Evolutionary conservation across 768 basidiomycete species (phyloP).

Genomic region (Steccherinum ochraceum): DNA sequence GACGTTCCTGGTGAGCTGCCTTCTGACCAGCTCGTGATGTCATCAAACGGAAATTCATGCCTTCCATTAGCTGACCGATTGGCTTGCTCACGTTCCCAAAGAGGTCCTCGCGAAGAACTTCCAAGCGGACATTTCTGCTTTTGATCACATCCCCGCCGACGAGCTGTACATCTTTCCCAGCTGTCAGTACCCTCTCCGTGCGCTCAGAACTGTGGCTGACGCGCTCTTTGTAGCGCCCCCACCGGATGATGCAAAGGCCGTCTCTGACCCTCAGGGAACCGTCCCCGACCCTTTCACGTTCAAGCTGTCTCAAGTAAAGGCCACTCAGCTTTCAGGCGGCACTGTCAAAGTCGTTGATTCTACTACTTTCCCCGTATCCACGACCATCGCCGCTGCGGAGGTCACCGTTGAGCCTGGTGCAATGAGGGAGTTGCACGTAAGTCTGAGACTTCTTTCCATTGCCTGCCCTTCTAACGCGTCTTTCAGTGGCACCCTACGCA

Average conservation of each 20-base stretch:
- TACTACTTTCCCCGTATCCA: constrained; percentile 44
- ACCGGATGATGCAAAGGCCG: constrained; percentile 26
- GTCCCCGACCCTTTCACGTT: constrained; percentile 42
- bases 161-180: constrained; percentile 25
- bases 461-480: neutral
- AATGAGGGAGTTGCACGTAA: constrained; percentile 25
- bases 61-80: constrained; percentile 24
- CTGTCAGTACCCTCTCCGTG: constrained; percentile 8
- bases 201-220: neutral
- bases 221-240: constrained; percentile 16
- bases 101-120: constrained; percentile 30
- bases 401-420: constrained; percentile 53
- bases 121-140: constrained; percentile 15
- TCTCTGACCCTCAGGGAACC: constrained; percentile 37
- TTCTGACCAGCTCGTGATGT: neutral
- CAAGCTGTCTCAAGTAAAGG: constrained; percentile 37
- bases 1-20: constrained; percentile 24
- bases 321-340: constrained; percentile 38
- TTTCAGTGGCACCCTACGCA: constrained; percentile 63
- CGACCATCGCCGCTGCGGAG: constrained; percentile 48
- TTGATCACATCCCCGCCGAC: constrained; percentile 20
- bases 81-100: constrained; percentile 26
- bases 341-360: constrained; percentile 38
- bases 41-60: neutral
- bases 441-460: neutral